Evolutionary conservation across 192 early-diverging fungal genomes (phyloP), one percentile per base, ranked within the genome.

Genomic region (Coemansia sp.): DNA sequence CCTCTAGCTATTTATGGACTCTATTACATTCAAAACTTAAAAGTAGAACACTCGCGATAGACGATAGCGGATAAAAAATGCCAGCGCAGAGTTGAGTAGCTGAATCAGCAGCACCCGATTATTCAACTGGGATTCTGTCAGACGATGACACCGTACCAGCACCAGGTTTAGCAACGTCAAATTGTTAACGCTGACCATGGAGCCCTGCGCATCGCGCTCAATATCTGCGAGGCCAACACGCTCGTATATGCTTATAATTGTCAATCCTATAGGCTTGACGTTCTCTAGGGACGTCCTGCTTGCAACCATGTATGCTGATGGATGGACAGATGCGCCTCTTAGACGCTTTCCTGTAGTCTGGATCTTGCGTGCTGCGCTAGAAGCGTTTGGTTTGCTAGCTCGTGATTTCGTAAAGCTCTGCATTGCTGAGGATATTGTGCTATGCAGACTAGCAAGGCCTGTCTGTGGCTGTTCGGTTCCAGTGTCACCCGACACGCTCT

Each of bases 151-250:
- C 69, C 83, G 83, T 23, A 96, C 84, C n/a, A 99, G 79, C 56
- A 98, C 73, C 18, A 95, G 69, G 65, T 98, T 99, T 23, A 99
- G 83, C 26, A 99, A 69, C 0, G 97, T 99, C 31, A 99, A 81
- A 69, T 99, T 99, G 65, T 89, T 97, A 73, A 87, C 83, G 55
- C 86, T 84, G 18, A 88, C 44, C 38, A 89, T 69, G 10, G 47
- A 60, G 23, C 68, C 63, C 0, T 65, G 65, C 4, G 63, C 54
- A 31, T 78, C 60, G 19, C 76, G 71, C 58, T 82, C 73, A 7
- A 82, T 56, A 22, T 65, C 65, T 6, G 57, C 71, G 4, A 77
- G 28, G 2, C 71, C 74, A 2, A 73, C 22, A 5, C 24, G 28
- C 58, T 82, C 75, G 16, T 78, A 74, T 0, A 71, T n/a, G 3